Percentiles rank a stretch among this genome's conserved stretches.
Conservation (phyloP, 768 basidiomycete genomes). For the Pleurotus ostreatus region DNA sequence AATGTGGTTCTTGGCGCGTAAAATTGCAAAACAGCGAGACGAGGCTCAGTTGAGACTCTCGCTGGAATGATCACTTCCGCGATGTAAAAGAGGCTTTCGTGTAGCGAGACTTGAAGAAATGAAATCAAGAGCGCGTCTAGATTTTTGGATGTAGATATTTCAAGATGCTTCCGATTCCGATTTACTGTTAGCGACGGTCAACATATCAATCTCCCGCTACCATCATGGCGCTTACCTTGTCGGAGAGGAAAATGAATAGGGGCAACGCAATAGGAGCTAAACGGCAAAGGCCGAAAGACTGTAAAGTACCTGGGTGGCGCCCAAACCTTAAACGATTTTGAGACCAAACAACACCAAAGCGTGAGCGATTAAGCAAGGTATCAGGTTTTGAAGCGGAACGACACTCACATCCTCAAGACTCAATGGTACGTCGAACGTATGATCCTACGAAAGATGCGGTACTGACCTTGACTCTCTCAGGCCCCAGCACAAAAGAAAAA, state of each 20-base stretch:
- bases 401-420: conserved; percentile 60
- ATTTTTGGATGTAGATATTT: too few species aligned
- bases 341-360: conserved; percentile 38
- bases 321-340: conserved; percentile 45
- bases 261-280: too few species aligned
- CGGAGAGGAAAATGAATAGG: too few species aligned
- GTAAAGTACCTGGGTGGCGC: conserved; percentile 40
- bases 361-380: conserved; percentile 27
- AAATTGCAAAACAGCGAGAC: conserved; percentile 2
- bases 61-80: not conserved
- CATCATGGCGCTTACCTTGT: too few species aligned
- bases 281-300: conserved; percentile 31
- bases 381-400: conserved; percentile 40
- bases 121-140: too few species aligned
- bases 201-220: too few species aligned
- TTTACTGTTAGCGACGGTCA: too few species aligned
- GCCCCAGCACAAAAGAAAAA: conserved; percentile 56
- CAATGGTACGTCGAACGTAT: conserved; percentile 45
- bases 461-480: conserved; percentile 24
- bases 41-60: not conserved
- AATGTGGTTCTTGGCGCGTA: not conserved
- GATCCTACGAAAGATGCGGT: not conserved
- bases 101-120: too few species aligned
- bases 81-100: too few species aligned
- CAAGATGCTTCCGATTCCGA: too few species aligned